Evolutionary conservation across 495 filamentous ascomycete species (phyloP).

Genomic region (Elaphomyces granulatus): DNA sequence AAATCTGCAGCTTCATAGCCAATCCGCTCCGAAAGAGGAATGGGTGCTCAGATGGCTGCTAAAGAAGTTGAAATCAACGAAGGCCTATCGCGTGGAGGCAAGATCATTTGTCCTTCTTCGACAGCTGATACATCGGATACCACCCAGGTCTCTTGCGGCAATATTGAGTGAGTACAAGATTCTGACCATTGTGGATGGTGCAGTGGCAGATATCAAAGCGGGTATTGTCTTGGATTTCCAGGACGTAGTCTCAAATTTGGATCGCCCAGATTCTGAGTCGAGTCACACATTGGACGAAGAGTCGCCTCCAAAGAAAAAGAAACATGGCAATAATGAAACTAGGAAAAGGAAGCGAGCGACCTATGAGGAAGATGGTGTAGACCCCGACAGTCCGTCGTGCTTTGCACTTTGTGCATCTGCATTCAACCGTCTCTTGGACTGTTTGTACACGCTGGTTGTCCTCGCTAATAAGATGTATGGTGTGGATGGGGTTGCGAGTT

Average conservation of each 20-base stretch:
- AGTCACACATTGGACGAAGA: slow-evolving; percentile 26
- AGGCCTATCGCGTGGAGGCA: slow-evolving; percentile 30
- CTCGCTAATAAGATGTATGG: slow-evolving; percentile 16
- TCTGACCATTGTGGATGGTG: slow-evolving; percentile 25
- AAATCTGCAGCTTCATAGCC: slow-evolving; percentile 12
- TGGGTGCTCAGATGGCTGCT: slow-evolving; percentile 56
- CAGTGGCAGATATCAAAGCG: slow-evolving; percentile 25
- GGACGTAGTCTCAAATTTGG: slow-evolving; percentile 12
- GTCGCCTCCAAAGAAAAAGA: slow-evolving; percentile 8
- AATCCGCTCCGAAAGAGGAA: slow-evolving; percentile 40
- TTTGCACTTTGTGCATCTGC: slow-evolving; percentile 13
- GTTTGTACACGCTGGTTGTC: slow-evolving; percentile 21
- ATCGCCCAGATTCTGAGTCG: slow-evolving; percentile 22
- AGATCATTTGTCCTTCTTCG: slow-evolving; percentile 35
- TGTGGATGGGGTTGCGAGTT: slow-evolving; percentile 27
- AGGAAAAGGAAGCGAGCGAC: slow-evolving; percentile 31
- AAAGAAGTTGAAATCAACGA: slow-evolving; percentile 38
- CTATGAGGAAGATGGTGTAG: slow-evolving; percentile 9
- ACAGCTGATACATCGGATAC: slow-evolving; percentile 32
- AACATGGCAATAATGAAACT: slow-evolving; percentile 26
- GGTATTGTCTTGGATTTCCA: slow-evolving; percentile 21
- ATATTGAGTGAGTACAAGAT: slow-evolving; percentile 39
- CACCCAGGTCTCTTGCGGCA: slow-evolving; percentile 30
- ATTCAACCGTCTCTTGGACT: slow-evolving; percentile 27
- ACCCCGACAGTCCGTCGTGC: slow-evolving; percentile 26